Evolutionary conservation across 2,329 filamentous ascomycete species (phyloP), one percentile per base, ranked within the genome.

Genomic region (Thelonectria olida): DNA sequence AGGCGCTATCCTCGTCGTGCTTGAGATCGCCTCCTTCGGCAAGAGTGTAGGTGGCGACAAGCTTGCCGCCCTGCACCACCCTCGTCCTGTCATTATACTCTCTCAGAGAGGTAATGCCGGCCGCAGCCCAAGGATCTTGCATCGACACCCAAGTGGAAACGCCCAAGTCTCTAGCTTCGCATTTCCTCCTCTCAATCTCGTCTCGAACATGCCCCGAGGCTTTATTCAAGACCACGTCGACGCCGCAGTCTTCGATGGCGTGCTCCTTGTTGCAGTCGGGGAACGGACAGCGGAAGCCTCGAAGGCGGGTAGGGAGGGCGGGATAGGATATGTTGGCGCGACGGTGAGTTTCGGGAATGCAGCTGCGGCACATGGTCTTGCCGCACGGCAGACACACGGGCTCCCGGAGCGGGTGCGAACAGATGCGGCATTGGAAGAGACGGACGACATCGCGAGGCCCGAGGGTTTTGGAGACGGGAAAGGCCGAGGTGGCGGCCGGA

Each of bases 381-480:
- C 93, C 93, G 74, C 94, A 97, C 5, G 93, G 93, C 5, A 97
- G 80, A 0, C 91, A 91, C 58, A 93, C 83, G 5, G 93, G 92
- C 8, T 87, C 82, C 45, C 79, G 82, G 27, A 96, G 80, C 1
- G 90, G 89, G 42, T 80, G 81, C 4, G 89, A 92, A 75, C 94
- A 97, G 64, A 85, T 80, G 10, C 84, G 84, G 74, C 94, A 97
- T 78, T 96, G 92, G 54, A 96, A 84, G 39, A 96, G 80, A 42
- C 89, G 89, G 63, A 96, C 71, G 17, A 78, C 67, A n/a, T 75
- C 69, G 22, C 75, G 74, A 4, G 74, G 66, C 7, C 41, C 28
- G 22, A 70, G 25, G 25, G 53, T 17, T 28, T 39, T 38, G 28
- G 36, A 49, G 27, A 22, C 41, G 20, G 31, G 15, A 1, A 50